A percentile compares a stretch with the other conserved stretches of the same genome.
Conservation (phyloP, 2,329 filamentous ascomycete species). For the Emydomyces testavorans region DNA sequence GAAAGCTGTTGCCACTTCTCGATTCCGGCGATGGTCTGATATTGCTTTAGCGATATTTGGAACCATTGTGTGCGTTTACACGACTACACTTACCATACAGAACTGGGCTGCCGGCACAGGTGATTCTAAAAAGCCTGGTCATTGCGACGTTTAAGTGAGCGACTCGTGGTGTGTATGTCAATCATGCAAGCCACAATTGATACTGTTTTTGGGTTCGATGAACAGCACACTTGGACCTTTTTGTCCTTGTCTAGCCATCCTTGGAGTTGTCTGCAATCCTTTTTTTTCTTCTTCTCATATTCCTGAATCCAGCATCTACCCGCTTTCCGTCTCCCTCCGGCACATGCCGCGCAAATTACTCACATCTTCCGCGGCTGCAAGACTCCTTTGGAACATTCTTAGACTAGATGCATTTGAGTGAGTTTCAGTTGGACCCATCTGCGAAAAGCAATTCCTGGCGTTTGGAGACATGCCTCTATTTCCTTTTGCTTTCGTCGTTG, state of each 20-base stretch:
- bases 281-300: no score
- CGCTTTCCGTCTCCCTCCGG: no score
- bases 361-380: background rate
- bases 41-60: slow-evolving; percentile 71
- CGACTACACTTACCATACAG: slow-evolving; percentile 70
- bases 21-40: slow-evolving; percentile 58
- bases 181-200: no score
- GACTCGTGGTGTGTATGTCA: background rate
- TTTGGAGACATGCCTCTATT: no score
- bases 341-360: background rate
- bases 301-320: no score
- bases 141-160: slow-evolving; percentile 42
- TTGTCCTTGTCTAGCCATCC: no score
- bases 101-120: slow-evolving; percentile 62
- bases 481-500: no score
- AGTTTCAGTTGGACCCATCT: background rate
- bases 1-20: slow-evolving; percentile 60
- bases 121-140: slow-evolving; percentile 46
- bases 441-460: background rate
- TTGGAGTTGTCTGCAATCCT: no score
- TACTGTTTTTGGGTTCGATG: no score
- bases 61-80: slow-evolving; percentile 79
- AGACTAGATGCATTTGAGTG: background rate
- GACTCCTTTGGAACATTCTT: background rate
- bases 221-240: no score